Base-by-base conservation (phyloP, 1,139 yeast species). In the Geotrichum macrosporum region DNA sequence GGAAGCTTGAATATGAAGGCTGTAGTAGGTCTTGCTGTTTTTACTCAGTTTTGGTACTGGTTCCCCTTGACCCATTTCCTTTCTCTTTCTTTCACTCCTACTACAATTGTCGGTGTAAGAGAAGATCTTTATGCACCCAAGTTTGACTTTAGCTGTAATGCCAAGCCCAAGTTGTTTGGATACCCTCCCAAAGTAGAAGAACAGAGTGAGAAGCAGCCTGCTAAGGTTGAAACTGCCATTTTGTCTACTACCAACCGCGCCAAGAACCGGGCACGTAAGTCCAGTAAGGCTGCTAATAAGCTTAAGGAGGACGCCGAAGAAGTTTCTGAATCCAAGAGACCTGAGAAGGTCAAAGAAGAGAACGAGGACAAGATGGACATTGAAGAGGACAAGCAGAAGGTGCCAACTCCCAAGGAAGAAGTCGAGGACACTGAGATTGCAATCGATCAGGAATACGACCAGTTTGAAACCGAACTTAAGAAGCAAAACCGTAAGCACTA, bases 1-100 rank as follows among this genome's bases (percentile, higher is more conserved):
- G 94, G 88, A 52, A 88, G 95, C 13, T 76, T 92, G 56, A 92
- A 92, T 65, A 80, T 83, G 65, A 84, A 84, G 62, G 94, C 96
- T 0, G 82, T 94, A 57, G 95, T 89, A 50, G 98, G 99, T 35
- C 73, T 94, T 59, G 81, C 94, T 0, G 77, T 92, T 52, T 94
- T 92, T 64, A 73, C 84, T 5, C 99, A 92, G 69, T 85, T 86
- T 62, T 92, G 99, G 99, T 88, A 88, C 69, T 92, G 98, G 98
- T 94, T 83, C 79, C 98, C 99, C 54, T 75, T 89, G 52, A 81
- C 96, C 1, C 97, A 92, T 69, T 94, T 92, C 71, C 72, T 92
- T 60, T 83, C 95, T 16, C 76, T 94, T 57, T 86, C 97, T 26
- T 89, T 89, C 67, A 78, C 94, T 5, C 96, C 98, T 45, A 94